Percentiles rank a stretch among this genome's conserved stretches.
Evolutionary conservation across 345 rosid genomes (phyloP).

Genomic region (Boechera divaricarpa): DNA sequence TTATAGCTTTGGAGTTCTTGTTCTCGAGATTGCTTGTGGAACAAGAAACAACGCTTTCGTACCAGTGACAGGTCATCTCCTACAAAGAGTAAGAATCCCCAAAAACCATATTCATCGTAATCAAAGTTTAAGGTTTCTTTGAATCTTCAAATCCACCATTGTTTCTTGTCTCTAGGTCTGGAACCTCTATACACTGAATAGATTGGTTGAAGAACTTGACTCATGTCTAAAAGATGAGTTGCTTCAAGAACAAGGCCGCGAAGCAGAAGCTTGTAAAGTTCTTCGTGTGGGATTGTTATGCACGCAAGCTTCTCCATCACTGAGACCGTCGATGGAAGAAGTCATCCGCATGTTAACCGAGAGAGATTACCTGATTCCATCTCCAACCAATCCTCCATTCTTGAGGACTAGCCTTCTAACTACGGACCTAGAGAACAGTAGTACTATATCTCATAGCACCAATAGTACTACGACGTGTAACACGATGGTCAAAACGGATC

Average conservation of each 20-base stretch:
- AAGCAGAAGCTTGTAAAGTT: constrained; percentile 35
- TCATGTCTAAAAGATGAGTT: constrained; percentile 32
- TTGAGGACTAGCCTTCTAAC: constrained; percentile 23
- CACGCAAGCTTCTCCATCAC: constrained; percentile 42
- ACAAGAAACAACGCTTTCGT: constrained; percentile 45
- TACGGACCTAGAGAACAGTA: constrained; percentile 8
- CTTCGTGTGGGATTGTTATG: constrained; percentile 38
- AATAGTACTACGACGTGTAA: constrained; percentile 24
- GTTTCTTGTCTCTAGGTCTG: constrained; percentile 42
- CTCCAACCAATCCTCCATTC: constrained; percentile 55
- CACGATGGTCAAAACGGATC: constrained; percentile 28
- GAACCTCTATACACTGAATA: constrained; percentile 37
- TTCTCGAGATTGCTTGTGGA: constrained; percentile 55
- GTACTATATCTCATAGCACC: constrained; percentile 23
- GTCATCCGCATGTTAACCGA: constrained; percentile 32
- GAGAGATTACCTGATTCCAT: constrained; percentile 38
- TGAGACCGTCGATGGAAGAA: constrained; percentile 39
- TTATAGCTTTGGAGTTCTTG: constrained; percentile 57
- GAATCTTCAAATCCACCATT: background rate
- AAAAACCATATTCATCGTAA: constrained; percentile 33
- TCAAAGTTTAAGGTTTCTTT: background rate
- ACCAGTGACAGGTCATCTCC: constrained; percentile 26
- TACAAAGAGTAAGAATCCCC: constrained; percentile 30
- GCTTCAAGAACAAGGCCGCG: constrained; percentile 23
- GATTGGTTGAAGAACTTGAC: constrained; percentile 45